Evolutionary conservation across 805 yeast genomes (phyloP).

Genomic region (Wickerhamomyces mucosus): DNA sequence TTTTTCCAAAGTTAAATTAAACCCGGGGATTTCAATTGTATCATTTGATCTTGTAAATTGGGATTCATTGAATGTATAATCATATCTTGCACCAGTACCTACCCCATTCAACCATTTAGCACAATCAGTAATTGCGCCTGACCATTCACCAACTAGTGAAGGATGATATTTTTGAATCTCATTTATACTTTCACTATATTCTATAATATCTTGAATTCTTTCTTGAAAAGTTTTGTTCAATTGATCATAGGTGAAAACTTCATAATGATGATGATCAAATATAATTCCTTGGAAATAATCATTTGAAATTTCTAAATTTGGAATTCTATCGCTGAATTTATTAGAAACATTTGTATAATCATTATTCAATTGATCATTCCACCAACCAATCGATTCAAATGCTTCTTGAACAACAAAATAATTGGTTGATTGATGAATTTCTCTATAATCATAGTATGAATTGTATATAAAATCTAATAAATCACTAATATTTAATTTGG

Average conservation of each 20-base stretch:
- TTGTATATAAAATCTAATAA: conserved; percentile 25
- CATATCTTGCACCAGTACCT: conserved; percentile 57
- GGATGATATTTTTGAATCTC: conserved; percentile 31
- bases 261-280: conserved; percentile 87
- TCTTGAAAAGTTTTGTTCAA: conserved; percentile 31
- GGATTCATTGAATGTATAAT: conserved; percentile 29
- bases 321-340: conserved; percentile 20
- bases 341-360: conserved; percentile 19
- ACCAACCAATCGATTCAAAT: conserved; percentile 43
- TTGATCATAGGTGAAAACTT: conserved; percentile 66
- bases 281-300: conserved; percentile 48
- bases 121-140: conserved; percentile 65
- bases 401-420: conserved; percentile 59
- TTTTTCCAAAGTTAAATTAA: background rate
- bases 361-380: conserved; percentile 37
- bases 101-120: conserved; percentile 63
- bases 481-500: conserved; percentile 31
- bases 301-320: background rate
- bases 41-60: conserved; percentile 4
- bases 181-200: conserved; percentile 22
- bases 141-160: conserved; percentile 61
- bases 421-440: conserved; percentile 17
- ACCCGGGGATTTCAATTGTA: background rate
- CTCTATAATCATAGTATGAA: conserved; percentile 21
- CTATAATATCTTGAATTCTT: conserved; percentile 24